Base-by-base conservation (phyloP, 2,329 filamentous ascomycete species). In the Pseudocercospora vitis region DNA sequence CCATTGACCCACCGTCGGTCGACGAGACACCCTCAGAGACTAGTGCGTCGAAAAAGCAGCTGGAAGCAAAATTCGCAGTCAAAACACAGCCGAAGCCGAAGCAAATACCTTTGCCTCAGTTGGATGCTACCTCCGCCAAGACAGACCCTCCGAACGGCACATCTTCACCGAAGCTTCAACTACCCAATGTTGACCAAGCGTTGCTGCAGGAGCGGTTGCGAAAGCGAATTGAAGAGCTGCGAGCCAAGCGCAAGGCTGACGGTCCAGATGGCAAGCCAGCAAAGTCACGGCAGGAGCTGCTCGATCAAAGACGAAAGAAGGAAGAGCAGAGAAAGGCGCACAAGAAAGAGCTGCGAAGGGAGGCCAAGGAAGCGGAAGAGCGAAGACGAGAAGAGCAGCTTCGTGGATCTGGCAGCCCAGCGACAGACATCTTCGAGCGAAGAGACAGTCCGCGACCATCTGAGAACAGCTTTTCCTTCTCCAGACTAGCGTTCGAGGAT, bases 401-500 rank as follows among this genome's bases (percentile, higher is more conserved):
- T 28, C 78, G 81, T 49, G 81, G 81, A 24, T 81, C 79, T 6
- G 81, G 81, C 47, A 83, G 80, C 11, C 79, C 82, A 1, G 56
- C 60, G 2, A 62, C 68, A 16, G 71, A 73, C 58, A 70, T 73
- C 39, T 71, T 73, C 60, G 80, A 77, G 3, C 78, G 79, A 6
- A 77, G 79, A 7, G 74, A 76, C 42, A 57, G 62, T 12, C 79
- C 78, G 32, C 77, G 79, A n/a, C 71, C 73, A 19, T 60, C 56
- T 37, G 63, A 69, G 26, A 86, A 84, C 67, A 88, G 86, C 74
- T 95, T 96, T 69, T 84, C 89, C 4, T 99, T 97, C 71, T 91
- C 91, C 26, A 86, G 89, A 29, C 85, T 99, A n/a, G 85, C 89
- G 8, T 99, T 97, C 70, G 83, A 83, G 3, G 92, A 97, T 68